phyloP scores from a whole-genome alignment of 2,329 filamentous ascomycete genomes.

The Fusarium pseudonygamai region DNA sequence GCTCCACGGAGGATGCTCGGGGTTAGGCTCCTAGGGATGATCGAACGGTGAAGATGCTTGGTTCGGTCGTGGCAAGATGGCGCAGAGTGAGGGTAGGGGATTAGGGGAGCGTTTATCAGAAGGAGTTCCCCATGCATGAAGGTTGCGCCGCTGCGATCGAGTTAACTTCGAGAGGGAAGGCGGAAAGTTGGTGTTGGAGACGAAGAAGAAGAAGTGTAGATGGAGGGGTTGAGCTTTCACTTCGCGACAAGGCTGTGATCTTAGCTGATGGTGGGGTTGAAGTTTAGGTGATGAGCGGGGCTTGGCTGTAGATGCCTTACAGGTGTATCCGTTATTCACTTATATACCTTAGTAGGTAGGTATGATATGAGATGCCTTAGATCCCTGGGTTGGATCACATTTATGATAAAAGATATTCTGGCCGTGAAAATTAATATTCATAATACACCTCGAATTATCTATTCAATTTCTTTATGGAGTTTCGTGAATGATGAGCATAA shows the following conservation, averaged over 20 bases:
- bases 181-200: background rate
- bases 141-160: constrained; percentile 14
- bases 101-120: background rate
- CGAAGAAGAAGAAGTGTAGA: constrained; percentile 27
- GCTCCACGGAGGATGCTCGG: background rate
- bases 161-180: constrained; percentile 2
- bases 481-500: background rate
- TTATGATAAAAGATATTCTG: background rate
- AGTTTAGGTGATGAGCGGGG: constrained; percentile 26
- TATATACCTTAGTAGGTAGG: no score
- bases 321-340: background rate
- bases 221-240: constrained; percentile 43
- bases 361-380: background rate
- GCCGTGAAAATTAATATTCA: no score
- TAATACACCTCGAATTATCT: background rate
- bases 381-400: background rate
- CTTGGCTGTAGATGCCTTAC: constrained; percentile 17
- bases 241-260: constrained; percentile 42
- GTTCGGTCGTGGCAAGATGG: background rate
- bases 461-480: background rate
- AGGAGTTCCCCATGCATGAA: background rate
- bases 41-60: background rate
- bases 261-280: constrained; percentile 40
- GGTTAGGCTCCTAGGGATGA: constrained; percentile 2
- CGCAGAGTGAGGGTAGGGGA: background rate